Percentiles rank a stretch among this genome's conserved stretches.
Conservation (phyloP, 2,329 filamentous ascomycete genomes). For the Biscogniauxia marginata region DNA sequence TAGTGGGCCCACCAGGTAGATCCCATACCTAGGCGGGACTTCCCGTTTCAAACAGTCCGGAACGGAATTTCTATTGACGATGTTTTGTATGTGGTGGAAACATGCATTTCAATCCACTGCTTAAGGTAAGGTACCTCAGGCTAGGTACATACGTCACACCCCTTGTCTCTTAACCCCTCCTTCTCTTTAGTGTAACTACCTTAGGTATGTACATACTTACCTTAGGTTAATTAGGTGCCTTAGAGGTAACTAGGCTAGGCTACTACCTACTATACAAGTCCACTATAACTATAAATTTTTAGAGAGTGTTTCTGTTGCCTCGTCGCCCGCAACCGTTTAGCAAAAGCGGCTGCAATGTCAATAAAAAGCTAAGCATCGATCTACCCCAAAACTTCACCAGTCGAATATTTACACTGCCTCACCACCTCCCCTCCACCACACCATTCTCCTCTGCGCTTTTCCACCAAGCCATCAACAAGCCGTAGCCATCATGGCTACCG, state of each 20-base stretch:
- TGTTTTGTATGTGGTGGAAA: too few species aligned
- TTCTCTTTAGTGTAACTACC: neutral
- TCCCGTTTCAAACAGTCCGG: too few species aligned
- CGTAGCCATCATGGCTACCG: constrained; percentile 50
- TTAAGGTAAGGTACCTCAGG: too few species aligned
- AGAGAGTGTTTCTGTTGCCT: constrained; percentile 5
- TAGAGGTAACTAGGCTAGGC: neutral
- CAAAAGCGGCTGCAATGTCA: constrained; percentile 13
- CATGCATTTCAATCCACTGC: too few species aligned
- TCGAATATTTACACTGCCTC: neutral
- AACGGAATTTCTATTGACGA: too few species aligned
- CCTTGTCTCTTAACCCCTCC: neutral
- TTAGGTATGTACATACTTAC: neutral
- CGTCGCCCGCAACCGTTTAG: constrained; percentile 8
- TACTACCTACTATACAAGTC: neutral
- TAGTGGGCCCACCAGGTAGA: too few species aligned
- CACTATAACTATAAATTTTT: neutral
- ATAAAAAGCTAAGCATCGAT: constrained; percentile 19
- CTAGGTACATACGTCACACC: neutral
- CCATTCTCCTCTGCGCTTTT: constrained; percentile 3
- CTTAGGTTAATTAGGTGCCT: neutral
- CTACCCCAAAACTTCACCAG: constrained; percentile 11
- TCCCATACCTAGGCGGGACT: too few species aligned
- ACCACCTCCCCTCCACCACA: constrained; percentile 1
- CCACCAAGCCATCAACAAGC: constrained; percentile 7